These are phyloP conservation scores for Pyricularia sp. DNA, from an alignment of 2,329 filamentous ascomycete genomes.

Conservation along the genomic window DNA sequence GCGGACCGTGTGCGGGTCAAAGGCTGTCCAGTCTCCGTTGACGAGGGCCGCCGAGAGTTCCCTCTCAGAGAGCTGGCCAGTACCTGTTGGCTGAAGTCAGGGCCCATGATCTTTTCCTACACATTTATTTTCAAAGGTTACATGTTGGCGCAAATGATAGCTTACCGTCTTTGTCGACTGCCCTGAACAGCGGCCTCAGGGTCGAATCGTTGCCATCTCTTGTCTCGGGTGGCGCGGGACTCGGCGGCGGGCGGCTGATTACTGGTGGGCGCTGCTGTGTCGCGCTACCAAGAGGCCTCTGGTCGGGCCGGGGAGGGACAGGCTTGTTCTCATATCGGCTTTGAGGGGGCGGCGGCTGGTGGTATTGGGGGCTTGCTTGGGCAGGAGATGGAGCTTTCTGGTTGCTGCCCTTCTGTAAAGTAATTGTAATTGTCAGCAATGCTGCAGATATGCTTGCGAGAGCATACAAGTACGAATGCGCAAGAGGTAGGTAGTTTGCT, in stretches of 20 bases:
- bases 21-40: constrained; percentile 88
- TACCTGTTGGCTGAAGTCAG: constrained; percentile 33
- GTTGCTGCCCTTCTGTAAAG: constrained; percentile 21
- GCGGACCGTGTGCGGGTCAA: constrained; percentile 84
- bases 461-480: too few relatives aligned
- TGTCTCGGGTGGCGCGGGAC: constrained; percentile 39
- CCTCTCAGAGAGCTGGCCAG: constrained; percentile 69
- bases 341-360: constrained; percentile 14
- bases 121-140: neutral
- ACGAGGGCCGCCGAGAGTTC: constrained; percentile 85
- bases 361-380: neutral
- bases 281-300: constrained; percentile 10
- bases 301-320: constrained; percentile 25
- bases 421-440: neutral
- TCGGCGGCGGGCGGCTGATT: constrained; percentile 50
- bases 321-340: constrained; percentile 37
- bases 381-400: constrained; percentile 3
- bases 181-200: constrained; percentile 73
- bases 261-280: constrained; percentile 37
- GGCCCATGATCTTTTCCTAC: neutral
- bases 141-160: constrained; percentile 5
- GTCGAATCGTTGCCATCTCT: constrained; percentile 48
- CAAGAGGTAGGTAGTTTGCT: constrained; percentile 5
- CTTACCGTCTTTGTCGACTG: constrained; percentile 74
- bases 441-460: constrained; percentile 6